Base-by-base conservation (phyloP, 2,329 filamentous ascomycete species). In the Aureobasidium leucospermi region DNA sequence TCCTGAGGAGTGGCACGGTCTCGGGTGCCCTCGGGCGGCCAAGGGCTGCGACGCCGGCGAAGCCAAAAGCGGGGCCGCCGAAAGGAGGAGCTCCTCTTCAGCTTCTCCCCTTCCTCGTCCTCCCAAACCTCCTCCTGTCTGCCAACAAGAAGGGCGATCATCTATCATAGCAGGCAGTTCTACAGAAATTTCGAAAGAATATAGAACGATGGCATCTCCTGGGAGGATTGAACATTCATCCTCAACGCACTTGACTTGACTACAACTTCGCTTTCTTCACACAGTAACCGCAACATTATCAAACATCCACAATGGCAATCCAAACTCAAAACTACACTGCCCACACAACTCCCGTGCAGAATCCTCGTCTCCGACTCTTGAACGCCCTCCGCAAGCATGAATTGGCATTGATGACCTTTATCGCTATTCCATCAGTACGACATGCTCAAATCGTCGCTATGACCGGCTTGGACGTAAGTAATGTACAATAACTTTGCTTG, bases 381-480 rank as follows among this genome's bases (percentile, higher is more conserved):
- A 79, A 79, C 60, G 74, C 73, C 39, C 66, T 79, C 63, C 71
- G 67, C 59, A 64, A 69, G 13, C 70, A 70, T 28, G 69, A 72
- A 23, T 75, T 69, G 60, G 77, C 77, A 0, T 60, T 79, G 3
- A 74, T 79, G 75, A 80, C 78, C 4, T 81, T 81, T 64, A 69
- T 80, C 66, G 78, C 73, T 31, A 69, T 81, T 9, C 76, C 76
- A 2, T 78, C 76, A 0, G 69, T 79, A 0, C 75, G 79, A 42
- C 68, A 71, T 61, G 78, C 79, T 36, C 79, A 81, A 60, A 75
- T 81, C 16, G 74, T 89, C 49, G 85, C 86, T 1, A 75, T 83
- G 58, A 80, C 79, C 2, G 85, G 84, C 1, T 78, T 85, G 1
- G 85, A 88, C 67, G 88, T 29, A 29, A 28, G 42, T n/a, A 29